A percentile compares a stretch with the other conserved stretches of the same genome.
Evolutionary conservation across 768 basidiomycete genomes (phyloP).

Genomic region (Suillus paluster): DNA sequence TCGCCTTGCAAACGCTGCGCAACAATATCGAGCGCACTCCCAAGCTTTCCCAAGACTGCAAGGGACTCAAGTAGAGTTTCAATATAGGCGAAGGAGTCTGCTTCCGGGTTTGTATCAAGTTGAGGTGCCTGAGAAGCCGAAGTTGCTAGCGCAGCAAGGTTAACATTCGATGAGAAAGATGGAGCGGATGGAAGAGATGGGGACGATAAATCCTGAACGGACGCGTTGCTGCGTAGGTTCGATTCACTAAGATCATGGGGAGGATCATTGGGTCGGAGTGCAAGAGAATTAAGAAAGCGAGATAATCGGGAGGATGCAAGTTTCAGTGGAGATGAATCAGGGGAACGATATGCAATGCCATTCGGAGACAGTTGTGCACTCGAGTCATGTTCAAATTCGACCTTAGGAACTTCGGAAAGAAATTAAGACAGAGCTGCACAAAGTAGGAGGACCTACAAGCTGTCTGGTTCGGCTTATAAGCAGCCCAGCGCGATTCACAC

Average conservation of each 20-base stretch:
- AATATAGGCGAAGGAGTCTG: conserved; percentile 91
- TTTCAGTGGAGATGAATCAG: conserved; percentile 43
- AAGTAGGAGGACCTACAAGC: conserved; percentile 56
- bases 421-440: conserved; percentile 10
- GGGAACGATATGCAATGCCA: conserved; percentile 25
- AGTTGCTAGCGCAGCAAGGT: conserved; percentile 22
- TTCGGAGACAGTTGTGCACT: conserved; percentile 26
- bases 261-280: conserved; percentile 76
- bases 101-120: conserved; percentile 71
- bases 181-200: conserved; percentile 22
- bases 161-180: conserved; percentile 27
- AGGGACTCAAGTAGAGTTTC: conserved; percentile 94
- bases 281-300: conserved; percentile 66
- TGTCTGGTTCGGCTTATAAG: conserved; percentile 82
- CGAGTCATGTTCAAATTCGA: conserved; percentile 64
- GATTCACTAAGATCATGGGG: conserved; percentile 65
- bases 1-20: conserved; percentile 84
- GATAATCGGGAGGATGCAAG: conserved; percentile 55
- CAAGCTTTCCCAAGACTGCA: conserved; percentile 87
- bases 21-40: conserved; percentile 80
- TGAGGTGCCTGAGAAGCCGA: conserved; percentile 28
- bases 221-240: conserved; percentile 28
- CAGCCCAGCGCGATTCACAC: conserved; percentile 91
- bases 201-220: conserved; percentile 22
- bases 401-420: conserved; percentile 55